Evolutionary conservation across 2,329 filamentous ascomycete genomes (phyloP).

Genomic region (Sporothrix pallida): DNA sequence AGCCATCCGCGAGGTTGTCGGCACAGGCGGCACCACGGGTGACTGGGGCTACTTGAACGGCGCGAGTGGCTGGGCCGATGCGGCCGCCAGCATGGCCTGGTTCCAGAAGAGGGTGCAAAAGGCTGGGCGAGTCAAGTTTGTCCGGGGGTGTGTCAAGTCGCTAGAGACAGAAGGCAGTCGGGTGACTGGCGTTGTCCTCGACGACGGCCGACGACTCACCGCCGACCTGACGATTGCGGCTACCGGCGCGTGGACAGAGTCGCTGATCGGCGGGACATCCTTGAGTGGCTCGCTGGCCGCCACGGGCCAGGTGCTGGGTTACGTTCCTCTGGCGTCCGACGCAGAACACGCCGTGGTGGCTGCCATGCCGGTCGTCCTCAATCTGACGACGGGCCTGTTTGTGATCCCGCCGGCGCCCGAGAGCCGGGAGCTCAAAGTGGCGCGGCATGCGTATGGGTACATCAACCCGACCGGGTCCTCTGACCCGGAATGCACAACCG

Average conservation of each 20-base stretch:
- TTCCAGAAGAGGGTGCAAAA: constrained; percentile 60
- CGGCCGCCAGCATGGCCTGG: constrained; percentile 71
- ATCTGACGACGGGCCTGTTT: constrained; percentile 74
- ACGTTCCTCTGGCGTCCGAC: constrained; percentile 70
- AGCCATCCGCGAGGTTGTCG: constrained; percentile 53
- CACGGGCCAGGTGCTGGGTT: constrained; percentile 81
- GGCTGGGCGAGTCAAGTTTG: constrained; percentile 61
- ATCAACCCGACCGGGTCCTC: constrained; percentile 52
- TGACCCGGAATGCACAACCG: no score
- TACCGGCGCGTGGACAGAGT: constrained; percentile 84
- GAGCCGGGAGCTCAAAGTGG: constrained; percentile 68
- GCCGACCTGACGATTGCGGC: constrained; percentile 77
- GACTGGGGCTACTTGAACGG: constrained; percentile 76
- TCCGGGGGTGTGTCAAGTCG: constrained; percentile 55
- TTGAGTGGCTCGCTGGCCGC: constrained; percentile 72
- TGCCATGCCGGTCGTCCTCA: constrained; percentile 73
- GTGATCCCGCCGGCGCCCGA: constrained; percentile 67
- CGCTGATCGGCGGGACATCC: constrained; percentile 39
- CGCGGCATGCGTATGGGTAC: constrained; percentile 73
- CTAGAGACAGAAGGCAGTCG: constrained; percentile 45
- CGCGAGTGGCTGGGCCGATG: constrained; percentile 80
- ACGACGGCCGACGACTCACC: constrained; percentile 46
- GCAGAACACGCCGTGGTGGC: constrained; percentile 70
- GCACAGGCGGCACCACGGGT: constrained; percentile 60
- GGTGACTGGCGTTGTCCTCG: constrained; percentile 60